Evolutionary conservation across 1,284 basidiomycete genomes (phyloP).

Genomic region (Leccinum cinnamomeum): DNA sequence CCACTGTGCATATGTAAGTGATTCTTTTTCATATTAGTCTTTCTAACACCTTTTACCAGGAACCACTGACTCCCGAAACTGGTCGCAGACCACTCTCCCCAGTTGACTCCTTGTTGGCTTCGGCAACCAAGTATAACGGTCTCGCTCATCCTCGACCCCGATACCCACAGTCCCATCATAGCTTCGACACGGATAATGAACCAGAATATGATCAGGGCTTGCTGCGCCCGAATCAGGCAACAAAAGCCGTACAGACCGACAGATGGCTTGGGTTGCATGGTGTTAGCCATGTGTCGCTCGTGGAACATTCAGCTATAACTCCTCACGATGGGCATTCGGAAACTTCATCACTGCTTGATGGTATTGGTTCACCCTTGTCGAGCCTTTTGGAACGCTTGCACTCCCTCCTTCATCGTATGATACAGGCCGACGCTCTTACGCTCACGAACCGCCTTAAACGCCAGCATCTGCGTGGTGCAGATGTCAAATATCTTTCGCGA

Average conservation of each 20-base stretch:
- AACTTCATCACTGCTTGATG: conserved; percentile 63
- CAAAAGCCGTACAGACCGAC: conserved; percentile 78
- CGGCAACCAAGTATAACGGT: conserved; percentile 44
- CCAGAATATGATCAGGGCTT: conserved; percentile 37
- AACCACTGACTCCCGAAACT: conserved; percentile 64
- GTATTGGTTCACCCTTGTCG: conserved; percentile 51
- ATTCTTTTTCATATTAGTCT: background rate
- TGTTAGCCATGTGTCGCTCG: conserved; percentile 35
- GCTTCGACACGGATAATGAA: conserved; percentile 50
- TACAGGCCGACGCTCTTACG: conserved; percentile 84
- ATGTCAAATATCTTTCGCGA: conserved; percentile 86
- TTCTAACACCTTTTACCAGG: conserved; percentile 36
- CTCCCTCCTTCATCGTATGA: conserved; percentile 67
- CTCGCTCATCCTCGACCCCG: conserved; percentile 40
- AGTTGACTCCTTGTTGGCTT: conserved; percentile 45
- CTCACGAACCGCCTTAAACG: conserved; percentile 89
- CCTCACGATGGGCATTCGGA: conserved; percentile 63
- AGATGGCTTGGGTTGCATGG: conserved; percentile 32
- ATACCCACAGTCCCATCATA: conserved; percentile 41
- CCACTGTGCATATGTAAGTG: conserved; percentile 43
- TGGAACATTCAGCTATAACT: conserved; percentile 47
- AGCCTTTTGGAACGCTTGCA: conserved; percentile 72
- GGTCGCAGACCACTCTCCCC: conserved; percentile 57
- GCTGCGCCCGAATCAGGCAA: conserved; percentile 44
- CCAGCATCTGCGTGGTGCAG: conserved; percentile 84